Conservation (phyloP, 306 rosid genomes). For the Oxytropis ochrocephala region DNA sequence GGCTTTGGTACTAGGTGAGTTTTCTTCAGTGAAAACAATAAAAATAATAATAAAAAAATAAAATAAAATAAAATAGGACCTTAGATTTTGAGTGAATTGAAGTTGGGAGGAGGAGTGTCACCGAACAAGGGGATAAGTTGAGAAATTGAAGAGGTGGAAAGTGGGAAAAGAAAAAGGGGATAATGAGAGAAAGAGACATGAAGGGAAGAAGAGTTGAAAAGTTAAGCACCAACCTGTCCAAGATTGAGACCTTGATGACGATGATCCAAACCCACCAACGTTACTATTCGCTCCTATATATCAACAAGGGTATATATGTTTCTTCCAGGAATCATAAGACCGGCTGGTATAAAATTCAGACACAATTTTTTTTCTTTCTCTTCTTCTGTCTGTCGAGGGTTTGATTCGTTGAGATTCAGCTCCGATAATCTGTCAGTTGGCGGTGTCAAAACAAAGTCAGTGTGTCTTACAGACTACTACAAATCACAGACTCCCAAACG, state of each 20-base stretch:
- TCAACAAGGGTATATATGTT: constrained; percentile 38
- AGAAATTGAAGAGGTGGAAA: background rate
- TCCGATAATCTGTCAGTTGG: constrained; percentile 1
- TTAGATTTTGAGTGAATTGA: background rate
- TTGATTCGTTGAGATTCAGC: background rate
- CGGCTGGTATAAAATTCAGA: constrained; percentile 12
- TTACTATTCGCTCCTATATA: constrained; percentile 42
- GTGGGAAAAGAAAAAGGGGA: background rate
- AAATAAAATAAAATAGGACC: background rate
- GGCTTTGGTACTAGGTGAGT: background rate
- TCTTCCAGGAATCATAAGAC: constrained; percentile 51
- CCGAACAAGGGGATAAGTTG: no score
- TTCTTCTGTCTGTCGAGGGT: background rate
- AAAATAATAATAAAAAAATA: background rate
- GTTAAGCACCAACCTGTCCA: constrained; percentile 46
- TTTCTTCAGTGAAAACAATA: background rate
- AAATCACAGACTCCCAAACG: constrained; percentile 5
- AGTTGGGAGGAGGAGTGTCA: background rate
- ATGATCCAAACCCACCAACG: constrained; percentile 52
- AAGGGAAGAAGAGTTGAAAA: background rate
- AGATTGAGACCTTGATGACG: constrained; percentile 52
- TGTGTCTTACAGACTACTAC: background rate
- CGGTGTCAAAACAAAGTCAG: background rate
- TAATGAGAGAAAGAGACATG: background rate
- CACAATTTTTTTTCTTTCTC: background rate